Evolutionary conservation across 805 yeast species (phyloP), one percentile per base, ranked within the genome.

Genomic region (Spathaspora boniae): DNA sequence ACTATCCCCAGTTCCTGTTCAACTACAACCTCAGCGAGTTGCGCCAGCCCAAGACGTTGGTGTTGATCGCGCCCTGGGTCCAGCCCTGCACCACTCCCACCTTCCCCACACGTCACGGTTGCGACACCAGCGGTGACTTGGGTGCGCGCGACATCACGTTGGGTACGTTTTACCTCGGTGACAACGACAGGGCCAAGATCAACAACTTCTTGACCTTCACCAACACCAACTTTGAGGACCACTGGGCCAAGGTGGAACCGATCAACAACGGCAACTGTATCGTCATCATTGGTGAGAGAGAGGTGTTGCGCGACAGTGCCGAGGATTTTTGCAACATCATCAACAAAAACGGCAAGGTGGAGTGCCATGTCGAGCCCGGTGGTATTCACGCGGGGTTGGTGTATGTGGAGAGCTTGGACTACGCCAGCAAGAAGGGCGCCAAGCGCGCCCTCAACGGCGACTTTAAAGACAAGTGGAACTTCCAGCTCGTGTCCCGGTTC

Each of bases 41-140:
- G 36, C 53, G 54, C 2, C 60, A 59, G 42, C 68, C 67, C 5
- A 44, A 43, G 15, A 47, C 59, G 3, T 39, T 54, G 24, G 40
- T 60, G 3, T 46, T 59, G 31, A 37, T 56, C 8, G 56, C 64
- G 27, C 68, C 68, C 9, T 62, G 68, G 68, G 55, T 58, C 20
- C 53, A 62, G 37, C 67, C 68, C 6, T 41, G 42, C 26, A 48
- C 53, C 7, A 24, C 17, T 11, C 54, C 61, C 4, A 37, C 17
- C 9, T 22, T 42, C 9, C 50, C 54, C 11, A 37, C 56, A 4
- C 49, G 43, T 15, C 51, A 56, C 24, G 60, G 58, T 9, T 41
- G 41, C 12, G 40, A 53, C 34, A 43, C 43, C 22, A 18, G 37
- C 6, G 67, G 66, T n/a, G 67, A 62, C 35, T 54, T 61, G 37